Conservation (phyloP, 305 asterid genomes). For the Plantago lanceolata region DNA sequence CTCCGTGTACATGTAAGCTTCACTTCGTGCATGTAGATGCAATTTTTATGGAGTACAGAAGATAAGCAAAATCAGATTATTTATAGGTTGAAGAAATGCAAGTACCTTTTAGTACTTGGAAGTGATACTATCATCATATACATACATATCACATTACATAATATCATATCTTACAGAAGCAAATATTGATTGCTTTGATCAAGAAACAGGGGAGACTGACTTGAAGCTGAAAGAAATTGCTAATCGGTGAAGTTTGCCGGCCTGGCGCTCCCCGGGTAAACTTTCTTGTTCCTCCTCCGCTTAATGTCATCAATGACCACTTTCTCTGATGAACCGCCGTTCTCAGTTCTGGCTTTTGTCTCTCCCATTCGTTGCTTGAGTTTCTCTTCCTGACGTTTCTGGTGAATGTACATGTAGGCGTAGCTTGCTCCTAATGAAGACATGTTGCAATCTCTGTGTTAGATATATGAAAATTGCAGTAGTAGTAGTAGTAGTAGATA, state of each 20-base stretch:
- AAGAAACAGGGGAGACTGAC: not conserved
- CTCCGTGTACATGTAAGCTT: not conserved
- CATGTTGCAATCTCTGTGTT: slow-evolving; percentile 23
- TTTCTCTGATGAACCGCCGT: slow-evolving; percentile 4
- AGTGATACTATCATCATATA: not conserved
- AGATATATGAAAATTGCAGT: too few species aligned
- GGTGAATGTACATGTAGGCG: slow-evolving; percentile 43
- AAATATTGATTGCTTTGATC: not conserved
- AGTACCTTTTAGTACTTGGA: too few species aligned
- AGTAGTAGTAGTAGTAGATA: not conserved
- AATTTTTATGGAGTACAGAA: not conserved
- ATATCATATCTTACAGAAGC: not conserved
- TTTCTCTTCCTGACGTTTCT: slow-evolving; percentile 41
- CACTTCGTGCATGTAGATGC: not conserved
- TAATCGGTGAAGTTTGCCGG: slow-evolving; percentile 19
- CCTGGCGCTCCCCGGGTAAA: slow-evolving; percentile 32
- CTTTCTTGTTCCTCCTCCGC: slow-evolving; percentile 25
- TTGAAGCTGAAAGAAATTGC: not conserved
- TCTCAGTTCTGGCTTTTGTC: slow-evolving; percentile 22
- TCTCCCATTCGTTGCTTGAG: slow-evolving; percentile 20
- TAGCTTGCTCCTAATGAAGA: slow-evolving; percentile 53
- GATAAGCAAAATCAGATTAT: too few species aligned
- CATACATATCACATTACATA: too few species aligned
- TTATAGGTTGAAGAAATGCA: too few species aligned
- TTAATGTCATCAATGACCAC: slow-evolving; percentile 16